Evolutionary conservation across 352 stramenopile species (phyloP), one percentile per base, ranked within the genome.

Genomic region (Pythium diclinum): DNA sequence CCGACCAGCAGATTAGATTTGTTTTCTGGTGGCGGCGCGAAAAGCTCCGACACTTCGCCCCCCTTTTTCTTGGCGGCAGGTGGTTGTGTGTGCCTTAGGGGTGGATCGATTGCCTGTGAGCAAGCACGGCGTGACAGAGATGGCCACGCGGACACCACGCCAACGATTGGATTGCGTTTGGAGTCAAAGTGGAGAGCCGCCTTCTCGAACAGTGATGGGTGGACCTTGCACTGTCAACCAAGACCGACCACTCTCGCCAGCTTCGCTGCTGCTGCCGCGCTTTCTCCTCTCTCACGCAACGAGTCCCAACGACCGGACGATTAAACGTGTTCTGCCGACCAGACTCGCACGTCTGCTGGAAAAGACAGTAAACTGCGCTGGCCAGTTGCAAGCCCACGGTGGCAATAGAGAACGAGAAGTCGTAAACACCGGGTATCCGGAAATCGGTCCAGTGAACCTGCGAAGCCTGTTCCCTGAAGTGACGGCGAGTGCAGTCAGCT

Each of bases 271-370:
- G 11, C 14, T 47, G 40, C 40, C 40, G 40, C 40, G 40, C 40
- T 47, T 47, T 47, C 40, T 47, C 40, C 40, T 47, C 40, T 47
- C 40, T 47, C 40, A 47, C 40, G 40, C 40, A 13, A 47, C 40
- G 40, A 47, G 40, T 47, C 40, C 40, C 40, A 19, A 47, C 40
- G 17, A 47, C 40, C 17, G 13, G 40, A 47, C 40, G 40, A 47
- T 47, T 23, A 19, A 19, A 47, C 13, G 40, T 19, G 40, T 47
- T 47, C 40, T 47, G 14, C 40, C 40, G 40, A 47, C 40, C 40
- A 47, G 40, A 19, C 8, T 2, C 33, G 11, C 33, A 13, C 33
- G 1, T 28, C 34, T 42, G 9, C 34, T 42, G 34, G 34, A 10
- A 42, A 42, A 42, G 2, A 47, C 13, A 47, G 40, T 47, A 47